phyloP scores from a whole-genome alignment of 1,139 yeast genomes.

The Zygoascus meyerae region DNA sequence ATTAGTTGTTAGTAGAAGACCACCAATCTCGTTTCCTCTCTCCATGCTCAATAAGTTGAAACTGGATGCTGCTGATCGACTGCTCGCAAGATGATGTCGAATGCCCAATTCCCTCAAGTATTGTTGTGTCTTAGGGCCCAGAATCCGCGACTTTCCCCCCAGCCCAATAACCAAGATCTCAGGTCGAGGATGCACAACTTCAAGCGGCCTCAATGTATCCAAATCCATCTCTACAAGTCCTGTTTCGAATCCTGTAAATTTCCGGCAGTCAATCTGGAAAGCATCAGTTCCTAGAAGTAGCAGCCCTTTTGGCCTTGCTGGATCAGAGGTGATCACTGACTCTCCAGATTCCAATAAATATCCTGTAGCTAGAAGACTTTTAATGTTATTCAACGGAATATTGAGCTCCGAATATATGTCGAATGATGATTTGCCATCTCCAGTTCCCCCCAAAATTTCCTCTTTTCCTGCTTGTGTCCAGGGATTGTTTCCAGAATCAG shows the following conservation, averaged over 20 bases:
- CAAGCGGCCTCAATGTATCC: slow-evolving; percentile 45
- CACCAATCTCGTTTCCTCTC: slow-evolving; percentile 66
- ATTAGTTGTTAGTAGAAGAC: slow-evolving; percentile 65
- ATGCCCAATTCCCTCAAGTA: slow-evolving; percentile 55
- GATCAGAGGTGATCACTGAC: slow-evolving; percentile 44
- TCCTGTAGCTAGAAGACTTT: slow-evolving; percentile 42
- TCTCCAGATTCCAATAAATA: slow-evolving; percentile 44
- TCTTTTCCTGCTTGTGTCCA: slow-evolving; percentile 7
- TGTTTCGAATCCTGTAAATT: slow-evolving; percentile 29
- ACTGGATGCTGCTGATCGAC: slow-evolving; percentile 61
- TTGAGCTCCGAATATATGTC: slow-evolving; percentile 32
- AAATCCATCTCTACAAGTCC: slow-evolving; percentile 36
- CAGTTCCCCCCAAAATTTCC: slow-evolving; percentile 8
- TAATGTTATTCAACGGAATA: slow-evolving; percentile 37
- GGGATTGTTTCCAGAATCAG: slow-evolving; percentile 8
- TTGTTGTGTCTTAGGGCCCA: slow-evolving; percentile 49
- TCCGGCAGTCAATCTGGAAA: slow-evolving; percentile 50
- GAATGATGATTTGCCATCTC: slow-evolving; percentile 9
- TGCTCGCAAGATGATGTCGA: slow-evolving; percentile 62
- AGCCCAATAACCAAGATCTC: slow-evolving; percentile 68
- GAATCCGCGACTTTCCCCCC: slow-evolving; percentile 56
- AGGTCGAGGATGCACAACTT: slow-evolving; percentile 66
- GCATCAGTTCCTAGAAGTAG: slow-evolving; percentile 60
- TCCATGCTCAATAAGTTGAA: slow-evolving; percentile 77
- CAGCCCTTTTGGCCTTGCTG: slow-evolving; percentile 46